Conservation (phyloP, 495 filamentous ascomycete species). For the Pyronema domesticum region DNA sequence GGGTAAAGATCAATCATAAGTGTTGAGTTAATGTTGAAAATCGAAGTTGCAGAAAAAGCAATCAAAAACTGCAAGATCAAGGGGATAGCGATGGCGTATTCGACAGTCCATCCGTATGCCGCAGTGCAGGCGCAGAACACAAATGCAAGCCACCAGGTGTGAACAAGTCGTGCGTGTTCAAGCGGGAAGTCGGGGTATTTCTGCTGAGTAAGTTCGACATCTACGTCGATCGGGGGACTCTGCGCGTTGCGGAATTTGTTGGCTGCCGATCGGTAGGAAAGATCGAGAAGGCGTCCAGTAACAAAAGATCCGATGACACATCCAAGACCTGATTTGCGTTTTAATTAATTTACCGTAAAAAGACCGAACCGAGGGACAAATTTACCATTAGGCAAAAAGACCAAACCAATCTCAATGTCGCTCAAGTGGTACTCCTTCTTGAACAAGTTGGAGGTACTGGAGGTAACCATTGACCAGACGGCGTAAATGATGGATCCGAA, state of each 20-base stretch:
- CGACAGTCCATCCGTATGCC: not conserved
- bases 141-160: not conserved
- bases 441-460: not conserved
- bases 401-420: not conserved
- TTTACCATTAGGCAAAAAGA: not conserved
- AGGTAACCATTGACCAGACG: not conserved
- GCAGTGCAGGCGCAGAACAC: not conserved
- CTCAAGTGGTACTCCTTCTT: not conserved
- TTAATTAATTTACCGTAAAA: no score
- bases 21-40: not conserved
- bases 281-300: not conserved
- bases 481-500: not conserved
- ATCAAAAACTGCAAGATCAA: constrained; percentile 1
- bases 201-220: not conserved
- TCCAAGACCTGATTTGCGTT: not conserved
- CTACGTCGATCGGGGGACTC: not conserved
- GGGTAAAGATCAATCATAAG: not conserved
- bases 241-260: not conserved
- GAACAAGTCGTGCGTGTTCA: not conserved
- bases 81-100: not conserved
- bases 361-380: no score
- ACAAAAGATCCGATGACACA: not conserved
- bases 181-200: not conserved
- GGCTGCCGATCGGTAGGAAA: not conserved
- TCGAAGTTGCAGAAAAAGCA: not conserved